Base-by-base conservation (phyloP, 2,329 filamentous ascomycete genomes). In the Aspergillus amoenus region DNA sequence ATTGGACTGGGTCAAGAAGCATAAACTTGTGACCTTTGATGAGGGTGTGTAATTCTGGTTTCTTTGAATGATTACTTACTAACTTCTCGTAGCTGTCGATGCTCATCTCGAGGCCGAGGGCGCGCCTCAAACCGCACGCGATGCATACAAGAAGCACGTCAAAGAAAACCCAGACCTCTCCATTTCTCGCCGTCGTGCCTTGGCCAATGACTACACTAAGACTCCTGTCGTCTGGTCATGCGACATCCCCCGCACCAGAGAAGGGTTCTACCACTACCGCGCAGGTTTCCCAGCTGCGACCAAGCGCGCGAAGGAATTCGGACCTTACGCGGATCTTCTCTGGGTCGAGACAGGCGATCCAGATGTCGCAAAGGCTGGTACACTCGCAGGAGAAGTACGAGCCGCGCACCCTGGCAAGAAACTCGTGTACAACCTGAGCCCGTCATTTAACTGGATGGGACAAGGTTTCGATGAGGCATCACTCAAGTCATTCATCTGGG, bases 401-500 rank as follows among this genome's bases (percentile, higher is more conserved):
- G 76, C 79, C 0, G 79, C 77, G 3, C 81, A 85, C 67, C 91
- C 92, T 0, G 86, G 85, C 59, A 97, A 97, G 83, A 89, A 90
- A 37, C 84, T 99, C 22, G 93, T 97, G 0, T 99, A 99, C 79
- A 99, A 99, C 78, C 84, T 99, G 2, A 93, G 88, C 4, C 94
- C 94, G 1, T 96, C 91, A 8, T 99, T 99, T 83, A 97, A 99
- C 81, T 99, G 94, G 94, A 94, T 95, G 86, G 87, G 87, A 11
- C 93, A 97, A 72, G 94, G 93, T 30, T 99, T 97, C 77, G 88
- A 84, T 3, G 86, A 92, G 62, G 87, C 86, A 60, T 88, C 88
- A 5, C 82, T 99, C 55, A 91, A 89, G 78, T 91, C 85, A 5
- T 99, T 99, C 74, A 90, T 99, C 67, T 97, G 93, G 93, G 93